Evolutionary conservation across 177 flowering plant genomes (phyloP).

Genomic region (Vitis hybrid): DNA sequence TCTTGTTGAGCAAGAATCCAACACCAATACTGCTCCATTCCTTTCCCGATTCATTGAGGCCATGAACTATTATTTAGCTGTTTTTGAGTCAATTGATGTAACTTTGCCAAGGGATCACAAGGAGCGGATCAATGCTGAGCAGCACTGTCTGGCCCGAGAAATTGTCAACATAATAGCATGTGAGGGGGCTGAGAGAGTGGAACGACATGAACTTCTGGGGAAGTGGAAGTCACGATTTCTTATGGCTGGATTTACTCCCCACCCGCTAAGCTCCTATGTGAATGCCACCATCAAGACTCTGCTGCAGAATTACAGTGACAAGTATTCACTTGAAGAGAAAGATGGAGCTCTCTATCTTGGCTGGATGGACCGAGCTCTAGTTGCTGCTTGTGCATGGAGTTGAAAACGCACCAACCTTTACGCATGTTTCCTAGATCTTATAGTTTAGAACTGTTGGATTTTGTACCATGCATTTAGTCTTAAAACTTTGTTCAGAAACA

Average conservation of each 20-base stretch:
- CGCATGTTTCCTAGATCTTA: not conserved
- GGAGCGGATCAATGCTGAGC: conserved; percentile 71
- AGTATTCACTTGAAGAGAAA: conserved; percentile 62
- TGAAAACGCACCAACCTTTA: conserved; percentile 13
- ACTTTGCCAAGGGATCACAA: conserved; percentile 56
- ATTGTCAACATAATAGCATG: conserved; percentile 79
- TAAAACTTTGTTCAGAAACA: no score
- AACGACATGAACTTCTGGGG: conserved; percentile 65
- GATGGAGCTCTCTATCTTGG: conserved; percentile 73
- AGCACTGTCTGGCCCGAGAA: conserved; percentile 80
- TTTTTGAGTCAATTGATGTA: conserved; percentile 75
- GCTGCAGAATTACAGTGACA: conserved; percentile 45
- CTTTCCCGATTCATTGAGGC: conserved; percentile 59
- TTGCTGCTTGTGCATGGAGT: conserved; percentile 73
- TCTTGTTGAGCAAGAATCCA: conserved; percentile 75
- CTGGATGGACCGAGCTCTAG: conserved; percentile 59
- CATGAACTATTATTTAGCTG: conserved; percentile 50
- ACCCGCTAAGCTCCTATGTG: conserved; percentile 58
- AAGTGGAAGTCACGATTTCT: conserved; percentile 65
- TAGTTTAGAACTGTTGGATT: no score
- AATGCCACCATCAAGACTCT: conserved; percentile 56
- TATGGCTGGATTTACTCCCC: conserved; percentile 74
- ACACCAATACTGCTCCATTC: conserved; percentile 74
- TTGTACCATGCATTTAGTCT: no score
- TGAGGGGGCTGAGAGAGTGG: conserved; percentile 76